phyloP scores from a whole-genome alignment of 805 yeast genomes.

The Kodamaea leandrae region DNA sequence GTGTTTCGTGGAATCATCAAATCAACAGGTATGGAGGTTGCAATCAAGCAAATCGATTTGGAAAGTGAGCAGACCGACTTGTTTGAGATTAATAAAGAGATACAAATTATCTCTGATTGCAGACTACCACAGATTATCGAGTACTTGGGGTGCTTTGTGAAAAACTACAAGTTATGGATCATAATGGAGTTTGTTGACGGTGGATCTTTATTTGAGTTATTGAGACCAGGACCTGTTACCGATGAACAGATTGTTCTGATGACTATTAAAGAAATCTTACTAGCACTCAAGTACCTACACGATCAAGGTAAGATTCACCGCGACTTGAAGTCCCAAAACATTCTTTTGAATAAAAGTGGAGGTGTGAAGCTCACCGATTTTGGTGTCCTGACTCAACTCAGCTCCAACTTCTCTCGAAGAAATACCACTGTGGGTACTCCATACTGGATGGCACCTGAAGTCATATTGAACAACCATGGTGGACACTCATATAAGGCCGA shows the following conservation, averaged over 20 bases:
- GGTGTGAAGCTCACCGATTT: slow-evolving; percentile 45
- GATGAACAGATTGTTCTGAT: slow-evolving; percentile 52
- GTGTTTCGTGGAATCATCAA: slow-evolving; percentile 63
- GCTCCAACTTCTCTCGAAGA: slow-evolving; percentile 41
- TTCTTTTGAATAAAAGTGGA: slow-evolving; percentile 35
- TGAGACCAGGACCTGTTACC: slow-evolving; percentile 56
- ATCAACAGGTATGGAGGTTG: slow-evolving; percentile 44
- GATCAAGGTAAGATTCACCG: slow-evolving; percentile 72
- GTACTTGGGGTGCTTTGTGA: slow-evolving; percentile 70
- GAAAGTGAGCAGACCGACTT: slow-evolving; percentile 65
- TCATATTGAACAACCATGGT: slow-evolving; percentile 56
- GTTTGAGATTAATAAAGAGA: slow-evolving; percentile 70
- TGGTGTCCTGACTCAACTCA: slow-evolving; percentile 44
- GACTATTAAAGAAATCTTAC: slow-evolving; percentile 52
- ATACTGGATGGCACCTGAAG: slow-evolving; percentile 66
- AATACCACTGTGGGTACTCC: slow-evolving; percentile 56
- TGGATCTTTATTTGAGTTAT: slow-evolving; percentile 67
- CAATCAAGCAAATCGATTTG: slow-evolving; percentile 66
- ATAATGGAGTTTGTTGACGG: slow-evolving; percentile 81
- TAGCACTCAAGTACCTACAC: slow-evolving; percentile 67
- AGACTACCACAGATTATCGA: slow-evolving; percentile 58
- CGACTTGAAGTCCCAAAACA: slow-evolving; percentile 43
- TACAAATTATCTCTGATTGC: slow-evolving; percentile 66
- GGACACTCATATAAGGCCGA: slow-evolving; percentile 60
- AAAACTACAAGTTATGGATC: slow-evolving; percentile 71